Percentiles rank a stretch among this genome's conserved stretches.
Conservation (phyloP, 164 flowering plant genomes). For the Houttuynia cordata region DNA sequence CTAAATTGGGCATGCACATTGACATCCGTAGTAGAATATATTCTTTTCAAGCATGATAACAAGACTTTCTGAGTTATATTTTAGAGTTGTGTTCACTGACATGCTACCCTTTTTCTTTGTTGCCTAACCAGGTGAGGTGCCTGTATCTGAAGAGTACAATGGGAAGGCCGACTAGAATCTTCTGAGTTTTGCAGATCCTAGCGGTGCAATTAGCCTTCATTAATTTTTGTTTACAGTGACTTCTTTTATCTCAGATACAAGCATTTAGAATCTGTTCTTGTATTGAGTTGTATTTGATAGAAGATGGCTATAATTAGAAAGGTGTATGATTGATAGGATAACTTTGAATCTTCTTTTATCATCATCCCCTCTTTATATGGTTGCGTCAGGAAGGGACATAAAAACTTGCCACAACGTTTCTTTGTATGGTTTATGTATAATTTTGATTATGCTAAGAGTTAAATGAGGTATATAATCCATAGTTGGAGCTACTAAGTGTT, state of each 20-base stretch:
- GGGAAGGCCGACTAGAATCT: conserved; percentile 16
- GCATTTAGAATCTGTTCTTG: background rate
- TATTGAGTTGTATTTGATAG: background rate
- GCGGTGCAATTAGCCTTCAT: background rate
- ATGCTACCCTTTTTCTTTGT: background rate
- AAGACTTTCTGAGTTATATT: too few relatives aligned
- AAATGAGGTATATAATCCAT: too few relatives aligned
- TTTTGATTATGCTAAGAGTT: too few relatives aligned
- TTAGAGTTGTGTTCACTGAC: background rate
- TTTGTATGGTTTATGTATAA: too few relatives aligned
- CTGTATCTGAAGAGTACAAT: conserved; percentile 21
- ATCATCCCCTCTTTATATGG: too few relatives aligned
- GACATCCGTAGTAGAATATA: too few relatives aligned
- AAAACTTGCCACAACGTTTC: too few relatives aligned
- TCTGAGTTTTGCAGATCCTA: conserved; percentile 5
- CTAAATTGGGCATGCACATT: too few relatives aligned
- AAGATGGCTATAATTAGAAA: background rate
- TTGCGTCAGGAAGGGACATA: too few relatives aligned
- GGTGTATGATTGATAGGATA: background rate
- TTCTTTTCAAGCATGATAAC: too few relatives aligned
- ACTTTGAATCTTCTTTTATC: too few relatives aligned
- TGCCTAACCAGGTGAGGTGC: conserved; percentile 16
- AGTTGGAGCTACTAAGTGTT: too few relatives aligned
- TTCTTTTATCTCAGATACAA: background rate
- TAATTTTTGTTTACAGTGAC: background rate